These are phyloP conservation scores for Chaetomiaceae sp. DNA, from an alignment of 2,329 filamentous ascomycete species.

Conservation along the genomic window DNA sequence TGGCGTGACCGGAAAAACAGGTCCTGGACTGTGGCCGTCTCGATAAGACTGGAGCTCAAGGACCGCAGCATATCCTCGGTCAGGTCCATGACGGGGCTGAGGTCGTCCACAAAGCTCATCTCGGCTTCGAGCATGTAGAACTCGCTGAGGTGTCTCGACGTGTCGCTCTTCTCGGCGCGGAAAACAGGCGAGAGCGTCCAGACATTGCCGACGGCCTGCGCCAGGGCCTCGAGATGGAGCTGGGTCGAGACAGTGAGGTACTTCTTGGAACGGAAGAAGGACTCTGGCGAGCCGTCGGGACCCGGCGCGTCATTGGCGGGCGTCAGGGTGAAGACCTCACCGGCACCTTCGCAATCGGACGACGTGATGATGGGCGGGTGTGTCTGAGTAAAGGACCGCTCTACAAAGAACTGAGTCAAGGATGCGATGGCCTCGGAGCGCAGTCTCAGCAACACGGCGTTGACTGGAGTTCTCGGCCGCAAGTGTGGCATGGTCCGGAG, in stretches of 20 bases:
- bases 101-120: slow-evolving; percentile 67
- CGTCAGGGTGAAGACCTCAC: slow-evolving; percentile 78
- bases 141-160: slow-evolving; percentile 87
- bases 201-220: slow-evolving; percentile 81
- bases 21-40: slow-evolving; percentile 41
- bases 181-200: slow-evolving; percentile 95
- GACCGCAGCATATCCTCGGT: slow-evolving; percentile 71
- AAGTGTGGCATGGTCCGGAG: slow-evolving; percentile 85
- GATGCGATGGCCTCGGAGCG: slow-evolving; percentile 74
- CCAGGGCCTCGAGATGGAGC: slow-evolving; percentile 86
- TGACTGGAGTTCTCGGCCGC: slow-evolving; percentile 73
- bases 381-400: slow-evolving; percentile 69
- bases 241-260: slow-evolving; percentile 95
- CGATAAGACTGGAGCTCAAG: slow-evolving; percentile 37
- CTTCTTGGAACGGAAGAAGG: slow-evolving; percentile 82
- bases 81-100: slow-evolving; percentile 70
- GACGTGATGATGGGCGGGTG: slow-evolving; percentile 94
- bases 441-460: slow-evolving; percentile 73
- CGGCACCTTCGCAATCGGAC: slow-evolving; percentile 94
- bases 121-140: slow-evolving; percentile 99
- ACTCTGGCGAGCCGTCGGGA: slow-evolving; percentile 38
- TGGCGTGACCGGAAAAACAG: slow-evolving; percentile 31
- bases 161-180: slow-evolving; percentile 88
- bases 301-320: slow-evolving; percentile 33
- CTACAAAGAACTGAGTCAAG: slow-evolving; percentile 70